Evolutionary conservation across 495 filamentous ascomycete species (phyloP), one percentile per base, ranked within the genome.

Genomic region (Neurospora sp.): DNA sequence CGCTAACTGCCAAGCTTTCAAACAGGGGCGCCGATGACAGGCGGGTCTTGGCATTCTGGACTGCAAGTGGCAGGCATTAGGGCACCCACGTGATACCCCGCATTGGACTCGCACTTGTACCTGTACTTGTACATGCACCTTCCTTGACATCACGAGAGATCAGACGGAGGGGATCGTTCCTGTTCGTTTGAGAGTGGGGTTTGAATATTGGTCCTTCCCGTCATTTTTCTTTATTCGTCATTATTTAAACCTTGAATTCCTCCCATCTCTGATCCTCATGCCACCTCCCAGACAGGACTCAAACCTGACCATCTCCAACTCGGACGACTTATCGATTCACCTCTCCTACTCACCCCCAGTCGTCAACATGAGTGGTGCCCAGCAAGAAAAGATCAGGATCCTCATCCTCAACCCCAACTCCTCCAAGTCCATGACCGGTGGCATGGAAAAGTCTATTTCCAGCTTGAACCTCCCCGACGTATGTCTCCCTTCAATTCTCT

Each of bases 361-460:
- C 27, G 14, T 22, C 59, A 78, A 18, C 40, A 83, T 84, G 82
- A 40, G 76, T 7, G 71, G 27, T 71, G 75, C n/a, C 74, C 80
- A 37, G 69, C 78, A 39, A 78, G 80, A 39, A 77, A 1, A 70
- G 61, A 76, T 74, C 73, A 83, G 80, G 61, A 92, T 97, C 76
- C 83, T 97, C 75, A 86, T 97, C 75, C 89, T 98, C 80, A 98
- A 98, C 77, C 95, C 95, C 40, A 98, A 98, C 82, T 95, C 93
- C 35, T 94, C 91, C 3, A 76, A 82, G 46, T 85, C 88, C 68
- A 98, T 98, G 94, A 98, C 94, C 0, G 85, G 89, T 11, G 89
- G 88, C 5, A 82, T 98, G 70, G 86, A 86, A 69, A 87, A 89
- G 0, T 85, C 94, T 3, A 82, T 96, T 72, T 80, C 86, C 35